A percentile compares a stretch with the other conserved stretches of the same genome.
phyloP scores from a whole-genome alignment of 371 early-diverging fungal species.

The Mucor lusitanicus region DNA sequence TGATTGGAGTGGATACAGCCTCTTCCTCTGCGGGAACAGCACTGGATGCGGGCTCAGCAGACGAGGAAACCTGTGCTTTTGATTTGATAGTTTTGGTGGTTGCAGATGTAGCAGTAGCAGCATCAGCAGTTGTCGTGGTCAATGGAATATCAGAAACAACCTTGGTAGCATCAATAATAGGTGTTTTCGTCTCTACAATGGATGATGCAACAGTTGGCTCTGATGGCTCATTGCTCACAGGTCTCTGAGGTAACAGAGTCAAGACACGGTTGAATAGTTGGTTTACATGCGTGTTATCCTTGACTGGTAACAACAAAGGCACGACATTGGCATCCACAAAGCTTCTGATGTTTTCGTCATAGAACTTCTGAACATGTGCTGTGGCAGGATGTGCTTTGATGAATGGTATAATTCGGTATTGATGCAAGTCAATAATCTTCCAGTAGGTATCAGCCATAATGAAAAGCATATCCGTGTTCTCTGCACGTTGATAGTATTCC shows the following conservation, averaged over 20 bases:
- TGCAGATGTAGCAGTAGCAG: background rate
- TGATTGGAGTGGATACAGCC: background rate
- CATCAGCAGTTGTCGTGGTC: background rate
- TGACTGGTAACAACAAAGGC: background rate
- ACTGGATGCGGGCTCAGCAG: background rate
- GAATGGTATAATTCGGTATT: background rate
- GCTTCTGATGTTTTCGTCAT: background rate
- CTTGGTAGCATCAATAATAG: background rate
- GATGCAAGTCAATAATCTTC: background rate
- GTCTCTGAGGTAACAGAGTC: background rate
- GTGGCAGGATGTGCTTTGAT: background rate
- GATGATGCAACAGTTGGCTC: background rate
- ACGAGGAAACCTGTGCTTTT: background rate
- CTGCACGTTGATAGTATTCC: conserved; percentile 3
- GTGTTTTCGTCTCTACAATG: conserved; percentile 4
- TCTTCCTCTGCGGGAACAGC: background rate
- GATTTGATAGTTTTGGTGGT: background rate
- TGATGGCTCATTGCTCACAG: background rate
- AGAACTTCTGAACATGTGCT: background rate
- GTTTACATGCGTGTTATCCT: background rate
- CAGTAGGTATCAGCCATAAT: background rate
- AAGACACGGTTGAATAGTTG: background rate
- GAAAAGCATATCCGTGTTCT: conserved; percentile 6
- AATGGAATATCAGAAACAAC: background rate
- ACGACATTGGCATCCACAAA: background rate